A percentile compares a stretch with the other conserved stretches of the same genome.
These are phyloP conservation scores for Euphrasia confusa DNA, from an alignment of 257 asterid species.

Conservation along the genomic window DNA sequence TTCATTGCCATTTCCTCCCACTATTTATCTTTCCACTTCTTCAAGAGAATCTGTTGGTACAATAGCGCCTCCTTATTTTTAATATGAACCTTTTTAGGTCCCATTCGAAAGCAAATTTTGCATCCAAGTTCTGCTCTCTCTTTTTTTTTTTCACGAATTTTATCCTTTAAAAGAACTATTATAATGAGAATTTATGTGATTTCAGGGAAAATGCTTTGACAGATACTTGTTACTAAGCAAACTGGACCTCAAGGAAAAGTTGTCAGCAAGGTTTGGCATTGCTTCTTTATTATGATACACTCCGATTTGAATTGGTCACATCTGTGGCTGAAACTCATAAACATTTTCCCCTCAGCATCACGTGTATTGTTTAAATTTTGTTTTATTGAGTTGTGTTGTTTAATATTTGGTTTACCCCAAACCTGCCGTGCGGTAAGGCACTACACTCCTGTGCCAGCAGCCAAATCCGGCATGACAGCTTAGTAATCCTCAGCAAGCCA, in stretches of 20 bases:
- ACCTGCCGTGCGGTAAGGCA: slow-evolving; percentile 7
- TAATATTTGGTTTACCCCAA: background rate
- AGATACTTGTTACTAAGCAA: slow-evolving; percentile 92
- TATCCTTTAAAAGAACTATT: background rate
- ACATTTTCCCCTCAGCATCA: slow-evolving; percentile 11
- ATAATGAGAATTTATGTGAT: slow-evolving; percentile 21
- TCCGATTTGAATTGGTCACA: background rate
- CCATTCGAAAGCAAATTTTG: background rate
- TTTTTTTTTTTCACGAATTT: background rate
- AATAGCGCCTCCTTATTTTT: background rate
- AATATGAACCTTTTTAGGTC: slow-evolving; percentile 5
- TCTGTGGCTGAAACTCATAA: slow-evolving; percentile 9
- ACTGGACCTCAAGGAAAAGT: slow-evolving; percentile 91
- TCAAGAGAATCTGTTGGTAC: slow-evolving; percentile 4
- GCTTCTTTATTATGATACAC: slow-evolving; percentile 4
- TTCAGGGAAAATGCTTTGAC: slow-evolving; percentile 94
- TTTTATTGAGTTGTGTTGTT: background rate
- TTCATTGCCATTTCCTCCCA: background rate
- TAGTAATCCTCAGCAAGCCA: slow-evolving; percentile 16
- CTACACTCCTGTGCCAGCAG: slow-evolving; percentile 20
- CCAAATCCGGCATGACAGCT: slow-evolving; percentile 11
- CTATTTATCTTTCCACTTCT: background rate
- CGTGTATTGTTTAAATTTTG: no score
- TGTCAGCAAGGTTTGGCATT: slow-evolving; percentile 85
- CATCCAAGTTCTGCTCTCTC: slow-evolving; percentile 11